Percentiles rank a stretch among this genome's conserved stretches.
These are phyloP conservation scores for Colletotrichum lindemuthianum DNA, from an alignment of 2,329 filamentous ascomycete genomes.

Conservation along the genomic window DNA sequence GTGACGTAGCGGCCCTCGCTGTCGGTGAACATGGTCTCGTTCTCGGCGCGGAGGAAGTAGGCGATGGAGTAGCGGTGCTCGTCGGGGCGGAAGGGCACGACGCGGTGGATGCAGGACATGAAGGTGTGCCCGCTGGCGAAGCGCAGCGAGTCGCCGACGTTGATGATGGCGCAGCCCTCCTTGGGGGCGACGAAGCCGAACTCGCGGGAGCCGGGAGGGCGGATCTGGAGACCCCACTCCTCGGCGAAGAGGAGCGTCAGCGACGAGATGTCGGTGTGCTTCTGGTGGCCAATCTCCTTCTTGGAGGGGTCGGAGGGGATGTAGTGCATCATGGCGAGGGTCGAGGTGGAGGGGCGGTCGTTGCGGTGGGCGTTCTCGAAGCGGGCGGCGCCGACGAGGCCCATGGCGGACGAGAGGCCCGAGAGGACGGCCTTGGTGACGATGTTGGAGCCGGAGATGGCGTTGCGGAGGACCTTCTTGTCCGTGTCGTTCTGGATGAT, in stretches of 20 bases:
- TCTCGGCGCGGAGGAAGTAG: conserved; percentile 67
- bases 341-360: conserved; percentile 58
- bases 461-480: conserved; percentile 58
- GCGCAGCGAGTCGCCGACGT: conserved; percentile 68
- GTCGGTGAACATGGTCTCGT: conserved; percentile 66
- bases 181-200: conserved; percentile 65
- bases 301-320: conserved; percentile 53
- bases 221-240: conserved; percentile 67
- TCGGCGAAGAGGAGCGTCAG: conserved; percentile 65
- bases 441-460: conserved; percentile 61
- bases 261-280: conserved; percentile 67
- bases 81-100: conserved; percentile 60
- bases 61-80: conserved; percentile 63
- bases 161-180: conserved; percentile 62
- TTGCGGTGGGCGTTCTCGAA: conserved; percentile 64
- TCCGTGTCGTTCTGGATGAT: conserved; percentile 60
- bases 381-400: conserved; percentile 54
- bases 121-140: conserved; percentile 64
- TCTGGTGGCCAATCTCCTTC: conserved; percentile 61
- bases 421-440: conserved; percentile 61
- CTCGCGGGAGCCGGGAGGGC: conserved; percentile 55
- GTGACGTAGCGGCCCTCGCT: conserved; percentile 63
- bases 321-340: conserved; percentile 66
- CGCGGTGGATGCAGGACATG: conserved; percentile 67
- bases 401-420: conserved; percentile 57